A percentile compares a stretch with the other conserved stretches of the same genome.
Conservation (phyloP, 164 flowering plant species). For the Santalum album region DNA sequence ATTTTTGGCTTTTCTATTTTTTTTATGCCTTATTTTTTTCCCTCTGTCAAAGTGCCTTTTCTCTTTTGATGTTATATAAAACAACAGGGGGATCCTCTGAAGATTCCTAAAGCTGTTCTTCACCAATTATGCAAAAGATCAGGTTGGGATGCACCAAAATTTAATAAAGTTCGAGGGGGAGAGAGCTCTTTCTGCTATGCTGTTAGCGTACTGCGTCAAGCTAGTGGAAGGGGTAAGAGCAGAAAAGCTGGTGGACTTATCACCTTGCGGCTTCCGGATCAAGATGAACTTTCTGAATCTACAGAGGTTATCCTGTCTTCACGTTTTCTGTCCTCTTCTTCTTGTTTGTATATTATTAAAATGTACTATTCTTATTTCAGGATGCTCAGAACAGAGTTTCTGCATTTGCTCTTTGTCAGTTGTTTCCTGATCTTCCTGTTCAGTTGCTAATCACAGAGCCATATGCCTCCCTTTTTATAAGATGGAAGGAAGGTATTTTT, state of each 20-base stretch:
- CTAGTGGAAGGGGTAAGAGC: slow-evolving; percentile 92
- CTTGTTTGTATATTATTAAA: neutral
- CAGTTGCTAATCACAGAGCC: slow-evolving; percentile 59
- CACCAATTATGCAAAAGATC: slow-evolving; percentile 80
- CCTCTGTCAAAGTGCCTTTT: neutral
- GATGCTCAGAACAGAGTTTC: slow-evolving; percentile 92
- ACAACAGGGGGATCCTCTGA: slow-evolving; percentile 70
- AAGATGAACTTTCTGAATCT: slow-evolving; percentile 39
- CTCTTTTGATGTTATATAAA: slow-evolving; percentile 4
- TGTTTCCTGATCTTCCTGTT: slow-evolving; percentile 80
- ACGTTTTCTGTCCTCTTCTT: neutral
- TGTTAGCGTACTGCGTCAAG: slow-evolving; percentile 66
- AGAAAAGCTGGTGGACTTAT: slow-evolving; percentile 82
- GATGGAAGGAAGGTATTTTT: slow-evolving; percentile 64
- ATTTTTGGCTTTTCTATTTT: neutral
- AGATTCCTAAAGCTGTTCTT: slow-evolving; percentile 83
- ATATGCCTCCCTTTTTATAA: slow-evolving; percentile 56
- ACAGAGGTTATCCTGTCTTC: slow-evolving; percentile 48
- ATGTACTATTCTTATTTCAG: slow-evolving; percentile 29
- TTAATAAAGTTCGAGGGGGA: slow-evolving; percentile 39
- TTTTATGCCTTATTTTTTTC: neutral
- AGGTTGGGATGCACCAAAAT: slow-evolving; percentile 95
- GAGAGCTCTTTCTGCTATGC: slow-evolving; percentile 38
- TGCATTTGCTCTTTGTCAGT: slow-evolving; percentile 65
- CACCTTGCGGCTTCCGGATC: slow-evolving; percentile 66